Evolutionary conservation across 2,329 filamentous ascomycete species (phyloP), one percentile per base, ranked within the genome.

Genomic region (Fusarium verticillioides): DNA sequence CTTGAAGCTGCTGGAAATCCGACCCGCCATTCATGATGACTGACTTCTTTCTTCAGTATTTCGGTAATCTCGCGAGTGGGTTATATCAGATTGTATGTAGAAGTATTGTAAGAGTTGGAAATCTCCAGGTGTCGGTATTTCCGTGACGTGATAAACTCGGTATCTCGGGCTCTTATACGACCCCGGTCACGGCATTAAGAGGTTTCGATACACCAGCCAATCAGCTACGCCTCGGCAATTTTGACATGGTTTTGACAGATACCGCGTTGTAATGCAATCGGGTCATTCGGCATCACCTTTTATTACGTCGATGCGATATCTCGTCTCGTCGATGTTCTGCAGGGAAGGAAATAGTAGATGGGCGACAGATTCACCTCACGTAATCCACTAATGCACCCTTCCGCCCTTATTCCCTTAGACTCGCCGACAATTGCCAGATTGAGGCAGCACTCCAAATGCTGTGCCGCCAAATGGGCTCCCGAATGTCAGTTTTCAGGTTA

Each of bases 91-190:
- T 40, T 7, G 9, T n/a, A 2, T 13, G n/a, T 12, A 12, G 19
- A 15, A 8, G 11, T 9, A 34, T 26, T 26, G 37, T 23, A 36
- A 26, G 23, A 46, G 13, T 28, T 26, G n/a, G 21, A 8, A 61
- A 30, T 36, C 18, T 23, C 28, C 10, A 37, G 26, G 16, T 16
- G 11, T 67, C 19, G 44, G 18, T 26, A 23, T 36, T 52, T 18
- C 52, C 53, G 44, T 39, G 30, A 23, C 18, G 7, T 65, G 40
- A 30, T 32, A 26, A n/a, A 34, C 66, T 68, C 66, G 66, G 66
- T n/a, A 16, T 68, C 66, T 68, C 66, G 66, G 66, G 66, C 32
- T 63, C 47, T 68, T 69, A 9, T 6, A 28, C 8, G 4, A 50
- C 32, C 64, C 66, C 66, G 66, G 64, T 54, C 47, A 32, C 53